Base-by-base conservation (phyloP, 495 filamentous ascomycete genomes). In the Annulohypoxylon stygium region DNA sequence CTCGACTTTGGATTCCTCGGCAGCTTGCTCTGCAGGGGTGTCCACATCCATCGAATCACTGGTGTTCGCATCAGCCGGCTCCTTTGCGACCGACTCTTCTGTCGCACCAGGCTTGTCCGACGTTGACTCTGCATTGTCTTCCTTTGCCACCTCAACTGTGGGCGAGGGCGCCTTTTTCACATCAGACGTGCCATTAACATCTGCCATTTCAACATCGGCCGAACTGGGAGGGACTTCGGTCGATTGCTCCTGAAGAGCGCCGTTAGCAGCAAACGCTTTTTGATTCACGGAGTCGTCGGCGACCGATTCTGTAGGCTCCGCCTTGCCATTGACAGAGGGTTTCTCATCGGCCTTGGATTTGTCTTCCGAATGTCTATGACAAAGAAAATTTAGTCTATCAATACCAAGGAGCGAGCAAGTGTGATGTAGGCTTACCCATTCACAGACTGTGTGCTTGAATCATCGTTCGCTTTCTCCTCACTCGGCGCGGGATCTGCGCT, bases 11-110 rank as follows among this genome's bases (percentile, higher is more conserved):
- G 69, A 43, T 6, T 45, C 53, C 7, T 48, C 60, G n/a, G 58
- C 65, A 16, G 61, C 18, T 30, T 50, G 45, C 11, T 75, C 71
- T 51, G 63, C 39, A 10, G 78, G 36, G 16, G 76, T 73, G 33
- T 69, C 75, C 75, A 85, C 79, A 1, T 78, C 74, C 39, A 82
- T 79, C 14, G 83, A 63, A 63, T 78, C 71, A 0, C 59, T 20
- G 3, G 36, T 14, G 2, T 61, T 45, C 20, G 65, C 63, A 10
- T 45, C 9, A 16, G 9, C 47, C 4, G 65, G n/a, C 12, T 26
- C 51, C 14, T 70, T 43, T 3, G 47, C 25, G 9, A 14, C 37
- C 2, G 68, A 14, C 37, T 73, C 69, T 39, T 71, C 34, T 0
- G 51, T 25, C 12, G 61, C 14, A 33, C 3, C 25, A 37, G 51